Base-by-base conservation (phyloP, 2,329 filamentous ascomycete genomes). In the Trichoderma sp. region DNA sequence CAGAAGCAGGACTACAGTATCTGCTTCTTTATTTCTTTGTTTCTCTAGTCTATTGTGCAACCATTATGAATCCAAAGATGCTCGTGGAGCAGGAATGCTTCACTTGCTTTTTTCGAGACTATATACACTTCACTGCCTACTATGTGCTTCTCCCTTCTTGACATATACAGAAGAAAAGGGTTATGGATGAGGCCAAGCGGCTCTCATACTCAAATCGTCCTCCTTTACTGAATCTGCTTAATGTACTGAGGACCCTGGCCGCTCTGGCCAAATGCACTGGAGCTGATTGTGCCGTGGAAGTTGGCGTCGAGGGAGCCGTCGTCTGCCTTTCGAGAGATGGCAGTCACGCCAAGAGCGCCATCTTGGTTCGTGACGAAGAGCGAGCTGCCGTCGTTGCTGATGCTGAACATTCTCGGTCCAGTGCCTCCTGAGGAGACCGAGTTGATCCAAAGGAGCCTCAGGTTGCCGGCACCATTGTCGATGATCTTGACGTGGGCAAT, bases 321-420 rank as follows among this genome's bases (percentile, higher is more conserved):
- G 11, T 27, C 12, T 6, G 62, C 65, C 18, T 72, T 72, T 21
- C 73, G 73, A 50, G 50, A 56, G 72, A 88, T 81, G 8, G 85
- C 87, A 4, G 84, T 81, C 6, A 88, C 78, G 0, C 84, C 87
- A 16, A 77, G 77, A 4, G 81, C 80, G 45, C 86, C 87, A 71
- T 81, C 81, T 81, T 87, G 84, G 82, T 89, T 89, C n/a, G 83
- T 85, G n/a, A 85, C 83, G 77, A 88, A 88, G 63, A 89, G 78
- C 75, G 84, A 80, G 75, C 83, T 81, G 9, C 76, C 80, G 75
- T 83, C 81, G 59, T 84, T 79, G 77, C 80, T 77, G 53, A 83
- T 77, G 79, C 84, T 86, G 77, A 89, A 85, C 85, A 88, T 87
- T 78, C 88, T 86, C 8, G 88, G 88, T 6, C 81, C 68, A 4